These are phyloP conservation scores for Acrocalymma vagum DNA, from an alignment of 2,329 filamentous ascomycete species.

Conservation along the genomic window DNA sequence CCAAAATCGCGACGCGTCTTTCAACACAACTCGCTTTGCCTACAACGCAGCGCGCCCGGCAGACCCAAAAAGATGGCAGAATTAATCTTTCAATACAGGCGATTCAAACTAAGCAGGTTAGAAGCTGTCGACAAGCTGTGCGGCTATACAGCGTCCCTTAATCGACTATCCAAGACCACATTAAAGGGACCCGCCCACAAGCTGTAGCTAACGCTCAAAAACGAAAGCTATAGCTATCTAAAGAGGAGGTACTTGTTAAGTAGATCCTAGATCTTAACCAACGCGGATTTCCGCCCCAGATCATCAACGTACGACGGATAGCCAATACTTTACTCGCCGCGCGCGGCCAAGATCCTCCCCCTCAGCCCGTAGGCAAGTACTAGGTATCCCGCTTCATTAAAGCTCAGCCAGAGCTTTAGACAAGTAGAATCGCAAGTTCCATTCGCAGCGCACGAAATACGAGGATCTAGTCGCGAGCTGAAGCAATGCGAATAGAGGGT, in stretches of 20 bases:
- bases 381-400: constrained; percentile 14
- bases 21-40: too few species aligned
- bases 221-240: constrained; percentile 9
- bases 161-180: too few species aligned
- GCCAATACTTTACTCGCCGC: constrained; percentile 6
- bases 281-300: constrained; percentile 7
- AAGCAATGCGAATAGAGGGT: too few species aligned
- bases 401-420: constrained; percentile 14
- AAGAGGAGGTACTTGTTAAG: constrained; percentile 17
- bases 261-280: constrained; percentile 16
- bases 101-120: too few species aligned
- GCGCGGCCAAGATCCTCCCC: constrained; percentile 12
- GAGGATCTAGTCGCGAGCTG: constrained; percentile 10
- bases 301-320: constrained; percentile 9
- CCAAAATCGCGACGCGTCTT: too few species aligned
- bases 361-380: constrained; percentile 12
- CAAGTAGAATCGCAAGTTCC: constrained; percentile 12
- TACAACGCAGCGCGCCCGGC: too few species aligned
- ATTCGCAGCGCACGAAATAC: constrained; percentile 8
- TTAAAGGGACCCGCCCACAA: too few species aligned
- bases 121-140: too few species aligned
- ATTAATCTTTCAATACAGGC: too few species aligned
- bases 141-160: too few species aligned
- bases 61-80: too few species aligned
- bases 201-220: too few species aligned